Percentiles rank a stretch among this genome's conserved stretches.
Evolutionary conservation across 176 grass and related monocot species (phyloP).

Genomic region (Rhipidocladum racemiflorum): DNA sequence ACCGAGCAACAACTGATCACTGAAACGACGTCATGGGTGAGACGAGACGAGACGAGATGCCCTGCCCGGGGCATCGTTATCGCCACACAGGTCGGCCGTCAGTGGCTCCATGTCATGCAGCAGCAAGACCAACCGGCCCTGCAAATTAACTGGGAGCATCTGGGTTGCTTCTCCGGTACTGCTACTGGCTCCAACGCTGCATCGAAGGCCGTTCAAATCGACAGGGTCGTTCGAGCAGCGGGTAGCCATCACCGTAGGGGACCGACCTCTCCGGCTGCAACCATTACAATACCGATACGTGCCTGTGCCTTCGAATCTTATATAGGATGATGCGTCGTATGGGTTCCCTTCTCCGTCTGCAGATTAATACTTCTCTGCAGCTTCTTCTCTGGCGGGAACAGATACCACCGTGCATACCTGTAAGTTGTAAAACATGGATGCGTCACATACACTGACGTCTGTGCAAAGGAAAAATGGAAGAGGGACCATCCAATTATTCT

Average conservation of each 20-base stretch:
- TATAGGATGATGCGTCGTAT: neutral
- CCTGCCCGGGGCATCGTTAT: neutral
- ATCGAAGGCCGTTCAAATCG: slow-evolving; percentile 30
- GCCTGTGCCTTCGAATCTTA: slow-evolving; percentile 17
- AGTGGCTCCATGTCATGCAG: slow-evolving; percentile 6
- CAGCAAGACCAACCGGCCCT: neutral
- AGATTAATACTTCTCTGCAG: neutral
- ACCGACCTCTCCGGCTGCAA: slow-evolving; percentile 24
- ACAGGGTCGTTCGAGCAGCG: neutral
- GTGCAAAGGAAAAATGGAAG: slow-evolving; percentile 19
- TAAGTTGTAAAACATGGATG: slow-evolving; percentile 11
- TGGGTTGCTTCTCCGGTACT: slow-evolving; percentile 1
- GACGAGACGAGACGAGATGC: neutral
- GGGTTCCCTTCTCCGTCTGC: neutral
- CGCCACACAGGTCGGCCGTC: neutral
- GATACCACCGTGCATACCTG: slow-evolving; percentile 5
- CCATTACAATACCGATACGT: slow-evolving; percentile 18
- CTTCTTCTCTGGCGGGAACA: neutral
- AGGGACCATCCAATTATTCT: slow-evolving; percentile 36
- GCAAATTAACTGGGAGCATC: slow-evolving; percentile 1
- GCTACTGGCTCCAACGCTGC: neutral
- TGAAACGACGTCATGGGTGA: slow-evolving; percentile 30
- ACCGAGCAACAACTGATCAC: slow-evolving; percentile 21
- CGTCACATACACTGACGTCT: slow-evolving; percentile 13
- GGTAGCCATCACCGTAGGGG: slow-evolving; percentile 28